Conservation (phyloP, 164 flowering plant genomes). For the Saururus chinensis region DNA sequence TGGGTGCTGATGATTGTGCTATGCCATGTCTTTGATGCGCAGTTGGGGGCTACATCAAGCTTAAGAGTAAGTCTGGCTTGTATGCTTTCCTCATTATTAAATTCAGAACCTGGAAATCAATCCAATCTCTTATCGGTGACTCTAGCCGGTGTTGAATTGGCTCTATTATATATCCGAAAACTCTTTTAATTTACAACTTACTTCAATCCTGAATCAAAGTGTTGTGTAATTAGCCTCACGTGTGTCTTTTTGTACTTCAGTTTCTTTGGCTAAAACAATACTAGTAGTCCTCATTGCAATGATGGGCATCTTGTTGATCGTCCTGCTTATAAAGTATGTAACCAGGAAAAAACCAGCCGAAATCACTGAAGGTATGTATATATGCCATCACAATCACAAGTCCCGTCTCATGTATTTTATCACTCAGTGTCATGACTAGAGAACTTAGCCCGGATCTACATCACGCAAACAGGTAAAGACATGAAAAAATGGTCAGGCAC, state of each 20-base stretch:
- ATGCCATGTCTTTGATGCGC: slow-evolving; percentile 6
- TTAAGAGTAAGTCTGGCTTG: slow-evolving; percentile 30
- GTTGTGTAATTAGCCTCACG: background rate
- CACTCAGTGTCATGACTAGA: too few relatives aligned
- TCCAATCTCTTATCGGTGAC: too few relatives aligned
- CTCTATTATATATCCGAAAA: too few relatives aligned
- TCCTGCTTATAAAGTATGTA: slow-evolving; percentile 36
- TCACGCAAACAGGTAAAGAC: slow-evolving; percentile 9
- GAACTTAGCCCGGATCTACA: background rate
- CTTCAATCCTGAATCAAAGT: too few relatives aligned
- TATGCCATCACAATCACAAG: background rate
- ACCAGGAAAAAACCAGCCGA: slow-evolving; percentile 16
- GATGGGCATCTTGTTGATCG: slow-evolving; percentile 15
- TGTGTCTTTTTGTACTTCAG: slow-evolving; percentile 18
- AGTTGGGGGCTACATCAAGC: slow-evolving; percentile 30
- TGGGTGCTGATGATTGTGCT: too few relatives aligned
- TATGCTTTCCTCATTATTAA: background rate
- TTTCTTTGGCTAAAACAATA: slow-evolving; percentile 21
- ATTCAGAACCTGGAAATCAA: background rate
- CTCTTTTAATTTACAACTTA: too few relatives aligned
- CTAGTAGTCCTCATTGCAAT: slow-evolving; percentile 22
- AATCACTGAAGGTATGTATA: slow-evolving; percentile 8
- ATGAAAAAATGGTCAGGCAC: slow-evolving; percentile 39
- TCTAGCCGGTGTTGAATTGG: too few relatives aligned
- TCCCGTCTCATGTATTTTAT: background rate